These are phyloP conservation scores for Mycena latifolia DNA, from an alignment of 768 basidiomycete species.

Conservation along the genomic window DNA sequence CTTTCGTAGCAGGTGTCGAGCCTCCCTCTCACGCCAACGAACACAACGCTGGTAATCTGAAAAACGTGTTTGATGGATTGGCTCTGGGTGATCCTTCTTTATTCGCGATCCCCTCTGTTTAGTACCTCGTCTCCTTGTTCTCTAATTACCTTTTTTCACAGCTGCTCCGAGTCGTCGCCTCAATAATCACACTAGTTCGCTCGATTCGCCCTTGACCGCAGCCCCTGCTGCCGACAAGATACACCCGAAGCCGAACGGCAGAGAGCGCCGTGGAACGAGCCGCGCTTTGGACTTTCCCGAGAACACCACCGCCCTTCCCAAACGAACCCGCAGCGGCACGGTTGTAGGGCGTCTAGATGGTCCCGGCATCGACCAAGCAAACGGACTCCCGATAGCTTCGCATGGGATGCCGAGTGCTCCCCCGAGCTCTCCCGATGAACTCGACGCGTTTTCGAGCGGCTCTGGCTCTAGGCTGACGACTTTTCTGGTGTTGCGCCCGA, in stretches of 20 bases:
- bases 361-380: no score
- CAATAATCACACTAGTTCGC: slow-evolving; percentile 38
- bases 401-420: slow-evolving; percentile 29
- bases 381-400: no score
- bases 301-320: slow-evolving; percentile 38
- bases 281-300: slow-evolving; percentile 57
- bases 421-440: not conserved
- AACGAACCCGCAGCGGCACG: no score
- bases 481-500: slow-evolving; percentile 12
- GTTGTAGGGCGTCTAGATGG: no score
- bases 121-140: not conserved
- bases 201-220: slow-evolving; percentile 30
- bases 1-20: not conserved
- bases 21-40: not conserved
- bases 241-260: slow-evolving; percentile 18
- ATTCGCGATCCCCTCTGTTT: not conserved
- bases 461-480: not conserved
- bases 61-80: slow-evolving; percentile 37
- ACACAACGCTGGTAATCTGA: slow-evolving; percentile 15
- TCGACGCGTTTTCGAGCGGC: slow-evolving; percentile 17
- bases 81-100: slow-evolving; percentile 30
- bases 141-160: slow-evolving; percentile 7
- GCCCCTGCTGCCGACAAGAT: slow-evolving; percentile 10
- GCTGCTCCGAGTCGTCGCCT: slow-evolving; percentile 27
- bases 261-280: no score